A percentile compares a stretch with the other conserved stretches of the same genome.
Conservation (phyloP, 768 basidiomycete genomes). For the Udeniomyces megalosporus region DNA sequence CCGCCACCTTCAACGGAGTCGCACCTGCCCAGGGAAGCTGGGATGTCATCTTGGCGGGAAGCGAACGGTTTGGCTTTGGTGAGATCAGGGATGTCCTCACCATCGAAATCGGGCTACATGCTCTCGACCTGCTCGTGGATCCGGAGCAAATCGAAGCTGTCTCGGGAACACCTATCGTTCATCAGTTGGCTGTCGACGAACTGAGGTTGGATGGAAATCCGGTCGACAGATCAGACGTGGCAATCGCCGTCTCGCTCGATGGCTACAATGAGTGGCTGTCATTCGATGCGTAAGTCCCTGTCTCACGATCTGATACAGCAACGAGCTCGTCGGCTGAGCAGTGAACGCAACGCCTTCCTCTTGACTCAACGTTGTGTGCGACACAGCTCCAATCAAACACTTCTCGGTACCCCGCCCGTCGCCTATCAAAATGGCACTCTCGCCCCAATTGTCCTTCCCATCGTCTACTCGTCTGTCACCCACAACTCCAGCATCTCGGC, state of each 20-base stretch:
- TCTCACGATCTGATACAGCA: background rate
- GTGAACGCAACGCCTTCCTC: background rate
- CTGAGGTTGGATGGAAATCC: constrained; percentile 39
- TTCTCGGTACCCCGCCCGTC: background rate
- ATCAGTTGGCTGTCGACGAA: constrained; percentile 41
- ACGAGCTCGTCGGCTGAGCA: background rate
- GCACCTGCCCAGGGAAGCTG: constrained; percentile 45
- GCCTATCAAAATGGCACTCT: constrained; percentile 1
- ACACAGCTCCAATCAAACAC: background rate
- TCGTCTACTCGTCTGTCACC: background rate
- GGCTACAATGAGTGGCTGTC: constrained; percentile 4
- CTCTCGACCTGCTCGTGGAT: background rate
- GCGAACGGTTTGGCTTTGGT: constrained; percentile 37
- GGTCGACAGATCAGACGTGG: background rate
- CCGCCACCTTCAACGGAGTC: constrained; percentile 62
- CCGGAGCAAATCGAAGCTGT: background rate
- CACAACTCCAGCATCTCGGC: background rate
- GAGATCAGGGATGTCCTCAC: constrained; percentile 2
- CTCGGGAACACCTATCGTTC: background rate
- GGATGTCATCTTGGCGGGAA: constrained; percentile 46
- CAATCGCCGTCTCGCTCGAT: background rate
- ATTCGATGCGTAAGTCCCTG: background rate
- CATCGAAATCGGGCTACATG: constrained; percentile 7
- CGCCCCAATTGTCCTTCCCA: background rate
- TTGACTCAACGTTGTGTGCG: background rate